Evolutionary conservation across 2,329 filamentous ascomycete genomes (phyloP).

Genomic region (Dothideomycetidae sp.): DNA sequence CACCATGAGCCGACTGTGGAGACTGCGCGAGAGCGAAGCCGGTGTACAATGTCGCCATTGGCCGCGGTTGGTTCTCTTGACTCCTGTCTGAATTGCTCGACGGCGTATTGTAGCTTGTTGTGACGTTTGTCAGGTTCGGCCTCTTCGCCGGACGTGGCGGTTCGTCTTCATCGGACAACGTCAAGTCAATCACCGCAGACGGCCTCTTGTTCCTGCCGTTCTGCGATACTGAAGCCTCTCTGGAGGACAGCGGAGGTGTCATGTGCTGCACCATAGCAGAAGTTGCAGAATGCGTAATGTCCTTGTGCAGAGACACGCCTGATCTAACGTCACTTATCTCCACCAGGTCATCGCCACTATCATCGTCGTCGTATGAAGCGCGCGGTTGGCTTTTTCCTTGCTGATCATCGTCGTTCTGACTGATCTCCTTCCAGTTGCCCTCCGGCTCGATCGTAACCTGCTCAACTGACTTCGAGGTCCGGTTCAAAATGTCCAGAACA

Average conservation of each 20-base stretch:
- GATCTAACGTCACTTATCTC: constrained; percentile 28
- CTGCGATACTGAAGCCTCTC: constrained; percentile 26
- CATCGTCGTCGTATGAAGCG: constrained; percentile 25
- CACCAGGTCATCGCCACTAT: constrained; percentile 31
- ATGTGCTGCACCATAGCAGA: constrained; percentile 23
- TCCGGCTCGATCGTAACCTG: constrained; percentile 84
- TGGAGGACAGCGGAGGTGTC: constrained; percentile 33
- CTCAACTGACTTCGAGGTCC: constrained; percentile 56
- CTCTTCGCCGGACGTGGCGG: constrained; percentile 22
- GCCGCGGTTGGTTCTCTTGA: not conserved
- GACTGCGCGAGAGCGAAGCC: not conserved
- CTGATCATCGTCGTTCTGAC: constrained; percentile 28
- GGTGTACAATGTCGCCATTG: not conserved
- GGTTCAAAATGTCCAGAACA: constrained; percentile 70
- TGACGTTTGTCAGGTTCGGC: constrained; percentile 16
- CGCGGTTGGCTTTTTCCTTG: constrained; percentile 19
- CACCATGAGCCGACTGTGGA: not conserved
- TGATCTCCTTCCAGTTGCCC: constrained; percentile 54
- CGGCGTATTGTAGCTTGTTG: constrained; percentile 13
- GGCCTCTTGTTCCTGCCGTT: constrained; percentile 29
- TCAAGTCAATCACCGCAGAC: constrained; percentile 36
- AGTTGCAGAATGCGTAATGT: constrained; percentile 20
- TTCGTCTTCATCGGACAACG: constrained; percentile 34
- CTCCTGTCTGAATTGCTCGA: constrained; percentile 8
- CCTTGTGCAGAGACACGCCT: constrained; percentile 26